Base-by-base conservation (phyloP, 2,329 filamentous ascomycete genomes). In the Cordyceps javanica region DNA sequence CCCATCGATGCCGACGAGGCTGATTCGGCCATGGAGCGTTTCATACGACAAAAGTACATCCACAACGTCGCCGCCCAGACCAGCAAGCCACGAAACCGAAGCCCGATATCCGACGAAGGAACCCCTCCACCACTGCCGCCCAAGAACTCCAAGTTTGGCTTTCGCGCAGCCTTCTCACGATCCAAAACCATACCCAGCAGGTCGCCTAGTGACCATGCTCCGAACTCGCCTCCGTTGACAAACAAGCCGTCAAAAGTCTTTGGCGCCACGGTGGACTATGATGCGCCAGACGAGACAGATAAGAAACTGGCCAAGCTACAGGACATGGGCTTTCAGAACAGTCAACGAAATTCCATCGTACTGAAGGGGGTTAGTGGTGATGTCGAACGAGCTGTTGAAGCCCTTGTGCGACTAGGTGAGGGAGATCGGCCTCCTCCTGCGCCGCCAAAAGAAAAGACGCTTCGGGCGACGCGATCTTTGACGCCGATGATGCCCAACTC, bases 11-110 rank as follows among this genome's bases (percentile, higher is more conserved):
- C 85, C 39, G 94, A 99, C 73, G 92, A 97, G 75, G 89, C 89
- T 50, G 93, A 99, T 70, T 88, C 90, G 11, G 91, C 89, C 28
- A 94, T 99, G 88, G 94, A 99, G 73, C 84, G 90, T 60, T 97
- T 93, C 72, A 96, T 99, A 64, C 82, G 93, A 60, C 87, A 93
- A 68, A 99, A 99, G 73, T 99, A 99, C 73, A 86, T 92, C 69
- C 86, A 87, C 65, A 75, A 75, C 59, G 66, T 71, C 49, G 61
- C 68, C 65, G 62, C 71, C 65, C 62, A 70, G 63, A 39, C 68
- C 62, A 60, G 72, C 63, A 75, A 74, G 62, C 75, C 73, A 34
- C 73, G 72, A 53, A 79, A 76, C 62, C 73, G 72, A 53, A 79
- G 77, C 62, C 73, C 75, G n/a, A 73, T 72, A 50, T 80, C 80